Base-by-base conservation (phyloP, 768 basidiomycete species). In the Lentinula sp. region DNA sequence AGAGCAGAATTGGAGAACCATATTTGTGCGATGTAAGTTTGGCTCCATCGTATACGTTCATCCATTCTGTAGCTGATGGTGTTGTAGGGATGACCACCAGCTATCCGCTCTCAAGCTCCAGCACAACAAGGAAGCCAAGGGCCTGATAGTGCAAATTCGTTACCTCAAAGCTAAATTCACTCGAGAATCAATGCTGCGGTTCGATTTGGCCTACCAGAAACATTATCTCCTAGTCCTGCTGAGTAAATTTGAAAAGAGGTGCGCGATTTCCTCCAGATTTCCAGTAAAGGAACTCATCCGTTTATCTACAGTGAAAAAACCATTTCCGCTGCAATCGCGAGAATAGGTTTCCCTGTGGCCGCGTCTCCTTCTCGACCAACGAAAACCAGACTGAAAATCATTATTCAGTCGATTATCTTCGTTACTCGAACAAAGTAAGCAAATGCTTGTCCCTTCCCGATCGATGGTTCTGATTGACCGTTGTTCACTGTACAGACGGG, bases 161-260 rank as follows among this genome's bases (percentile, higher is more conserved):
- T 98, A 97, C 73, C 79, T 98, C 66, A 96, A 98, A 71, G 89
- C 90, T 59, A 93, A 93, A 69, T 95, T 88, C 72, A 89, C 85
- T 2, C 83, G 96, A 28, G 97, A 99, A 74, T 83, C 87, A 9
- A 79, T 80, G 0, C 84, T 97, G 78, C 83, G 96, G 37, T 79
- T 78, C 61, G 87, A 86, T 66, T 78, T 98, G 49, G 78, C 81
- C 15, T 86, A 93, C 67, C 97, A 98, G 76, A 99, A 99, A 70
- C 77, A 82, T 51, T 98, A 98, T 70, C 79, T 98, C 10, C 76
- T 95, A 8, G 74, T 86, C 2, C 77, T 95, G n/a, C 73, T 97
- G 28, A 70, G 81, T 20, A 80, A 82, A 61, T 85, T 87, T 60
- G 87, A 92, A 75, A 83, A 81, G 67, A 88, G 85, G 91, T 91